Evolutionary conservation across 2,329 filamentous ascomycete genomes (phyloP), one percentile per base, ranked within the genome.

Genomic region (Alternaria ethzedia): DNA sequence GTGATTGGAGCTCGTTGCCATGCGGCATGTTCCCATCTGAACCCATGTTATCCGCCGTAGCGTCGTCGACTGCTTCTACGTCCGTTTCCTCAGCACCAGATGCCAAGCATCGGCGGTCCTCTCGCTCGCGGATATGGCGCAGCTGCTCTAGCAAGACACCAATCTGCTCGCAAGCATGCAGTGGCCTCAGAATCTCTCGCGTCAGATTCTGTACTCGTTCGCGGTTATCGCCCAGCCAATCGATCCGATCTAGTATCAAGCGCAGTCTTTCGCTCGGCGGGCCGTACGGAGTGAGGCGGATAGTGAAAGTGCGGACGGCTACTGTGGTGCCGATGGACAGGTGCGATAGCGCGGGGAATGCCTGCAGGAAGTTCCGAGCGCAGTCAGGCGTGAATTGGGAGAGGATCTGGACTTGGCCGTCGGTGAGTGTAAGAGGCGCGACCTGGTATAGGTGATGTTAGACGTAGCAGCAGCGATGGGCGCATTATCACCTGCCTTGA

Each of bases 241-340:
- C 69, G 32, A 72, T 47, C 7, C 45, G 46, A 30, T 76, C 52
- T 20, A 77, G 51, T 20, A 74, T 54, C n/a, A 78, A 59, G n/a
- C 21, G 57, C 9, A 78, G 59, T 21, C 67, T 63, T 21, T 65
- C 46, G 45, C 52, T 58, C 2, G 69, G 69, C 10, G 72, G 74
- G 3, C 75, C 76, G 67, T 75, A 77, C 1, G 72, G 60, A 4
- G 75, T 76, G 51, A 68, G 69, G 20, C 65, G 68, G 25, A 79
- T 59, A 0, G 70, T 71, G 61, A 73, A 77, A 20, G 59, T 66
- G 13, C 65, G 70, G 9, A 77, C 60, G 10, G 61, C 51, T n/a
- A 79, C 41, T 6, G 68, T 47, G 11, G 56, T 54, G 36, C 65
- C 52, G 15, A 59, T 41, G 28, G n/a, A 8, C 6, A 60, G 30